Conservation (phyloP, 768 basidiomycete species). For the Sporobolomyces roseus region DNA sequence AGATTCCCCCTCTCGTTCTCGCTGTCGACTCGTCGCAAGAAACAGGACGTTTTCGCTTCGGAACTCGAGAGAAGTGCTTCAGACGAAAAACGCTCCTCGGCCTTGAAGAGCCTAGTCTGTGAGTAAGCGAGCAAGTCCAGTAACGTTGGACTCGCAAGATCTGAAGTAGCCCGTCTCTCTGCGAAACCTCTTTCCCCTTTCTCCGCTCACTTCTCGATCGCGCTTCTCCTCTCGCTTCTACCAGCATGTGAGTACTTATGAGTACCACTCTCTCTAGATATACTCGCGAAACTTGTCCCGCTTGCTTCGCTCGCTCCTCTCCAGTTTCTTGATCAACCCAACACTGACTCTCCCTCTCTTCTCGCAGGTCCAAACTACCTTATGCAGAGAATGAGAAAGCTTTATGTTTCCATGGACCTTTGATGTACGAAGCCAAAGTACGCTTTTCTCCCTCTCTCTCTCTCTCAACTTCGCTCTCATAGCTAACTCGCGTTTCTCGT, state of each 20-base stretch:
- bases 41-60: no score
- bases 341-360: background rate
- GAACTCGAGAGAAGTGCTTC: no score
- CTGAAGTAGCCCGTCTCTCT: no score
- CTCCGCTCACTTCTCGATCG: no score
- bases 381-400: conserved; percentile 70
- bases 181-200: no score
- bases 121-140: no score
- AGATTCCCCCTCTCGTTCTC: no score
- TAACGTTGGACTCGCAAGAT: no score
- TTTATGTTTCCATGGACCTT: conserved; percentile 88
- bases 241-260: background rate
- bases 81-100: no score
- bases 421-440: conserved; percentile 90
- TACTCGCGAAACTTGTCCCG: background rate
- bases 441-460: background rate
- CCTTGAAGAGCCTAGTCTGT: no score
- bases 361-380: conserved; percentile 41
- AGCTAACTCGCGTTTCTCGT: background rate
- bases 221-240: no score
- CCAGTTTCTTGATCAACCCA: background rate
- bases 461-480: background rate
- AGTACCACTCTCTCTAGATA: background rate
- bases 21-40: no score
- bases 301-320: background rate